Percentiles rank a stretch among this genome's conserved stretches.
These are phyloP conservation scores for Cymbopogon citratus DNA, from an alignment of 176 grass and related monocot species.

Conservation along the genomic window DNA sequence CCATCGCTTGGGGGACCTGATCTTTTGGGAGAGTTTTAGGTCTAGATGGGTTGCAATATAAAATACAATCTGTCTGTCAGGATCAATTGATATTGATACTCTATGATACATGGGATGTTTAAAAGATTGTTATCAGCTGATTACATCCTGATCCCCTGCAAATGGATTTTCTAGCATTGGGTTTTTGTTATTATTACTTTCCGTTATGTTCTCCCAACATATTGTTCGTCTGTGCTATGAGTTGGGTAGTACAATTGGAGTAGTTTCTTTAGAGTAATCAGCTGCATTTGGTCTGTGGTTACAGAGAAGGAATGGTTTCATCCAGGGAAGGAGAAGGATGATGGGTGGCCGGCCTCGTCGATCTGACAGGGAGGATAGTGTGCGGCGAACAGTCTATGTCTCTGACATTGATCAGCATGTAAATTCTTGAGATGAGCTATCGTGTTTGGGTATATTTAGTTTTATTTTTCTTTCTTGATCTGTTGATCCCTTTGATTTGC, in stretches of 20 bases:
- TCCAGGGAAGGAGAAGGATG: constrained; percentile 53
- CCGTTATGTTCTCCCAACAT: not conserved
- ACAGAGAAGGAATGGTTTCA: constrained; percentile 66
- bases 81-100: not conserved
- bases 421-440: constrained; percentile 24
- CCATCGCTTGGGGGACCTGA: not conserved
- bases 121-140: not conserved
- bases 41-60: not conserved
- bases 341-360: constrained; percentile 52
- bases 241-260: not conserved
- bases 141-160: not conserved
- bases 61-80: not conserved
- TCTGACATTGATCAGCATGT: constrained; percentile 92
- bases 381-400: constrained; percentile 85
- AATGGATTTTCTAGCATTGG: not conserved
- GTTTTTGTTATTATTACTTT: not conserved
- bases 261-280: not conserved
- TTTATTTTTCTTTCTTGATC: not conserved
- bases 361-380: constrained; percentile 73
- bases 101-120: not conserved
- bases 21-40: constrained; percentile 31
- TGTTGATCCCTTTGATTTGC: constrained; percentile 8
- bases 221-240: not conserved
- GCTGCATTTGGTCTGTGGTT: constrained; percentile 19
- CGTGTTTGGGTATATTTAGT: not conserved